Conservation (phyloP, 2,329 filamentous ascomycete genomes). For the Aureobasidium sp. region DNA sequence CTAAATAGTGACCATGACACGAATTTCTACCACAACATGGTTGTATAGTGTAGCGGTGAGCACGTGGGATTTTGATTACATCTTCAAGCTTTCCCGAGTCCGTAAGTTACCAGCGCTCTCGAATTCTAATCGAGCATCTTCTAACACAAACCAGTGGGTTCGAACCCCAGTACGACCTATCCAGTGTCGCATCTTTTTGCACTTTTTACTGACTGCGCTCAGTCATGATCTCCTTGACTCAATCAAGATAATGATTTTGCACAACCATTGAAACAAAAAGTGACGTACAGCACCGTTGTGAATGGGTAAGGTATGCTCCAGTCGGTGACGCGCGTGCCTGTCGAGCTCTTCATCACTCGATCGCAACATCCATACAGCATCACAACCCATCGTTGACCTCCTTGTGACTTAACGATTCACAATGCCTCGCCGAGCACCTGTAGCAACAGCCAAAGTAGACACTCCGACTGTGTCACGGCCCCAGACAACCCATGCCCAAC, state of each 20-base stretch:
- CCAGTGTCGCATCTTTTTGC: background rate
- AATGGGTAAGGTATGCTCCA: background rate
- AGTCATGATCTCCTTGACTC: background rate
- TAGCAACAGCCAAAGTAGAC: background rate
- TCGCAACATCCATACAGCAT: background rate
- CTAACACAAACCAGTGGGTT: constrained; percentile 1
- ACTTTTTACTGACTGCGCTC: background rate
- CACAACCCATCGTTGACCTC: background rate
- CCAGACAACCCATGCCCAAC: constrained; percentile 27
- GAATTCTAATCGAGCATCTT: background rate
- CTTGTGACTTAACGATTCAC: background rate
- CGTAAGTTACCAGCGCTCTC: background rate
- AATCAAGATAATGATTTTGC: background rate
- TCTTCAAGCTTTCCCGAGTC: constrained; percentile 1
- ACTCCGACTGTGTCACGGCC: constrained; percentile 10
- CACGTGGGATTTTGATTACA: constrained; percentile 21
- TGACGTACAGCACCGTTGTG: background rate
- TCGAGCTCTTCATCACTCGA: background rate
- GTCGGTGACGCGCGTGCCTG: background rate
- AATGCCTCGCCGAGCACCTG: constrained; percentile 11
- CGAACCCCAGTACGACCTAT: constrained; percentile 15
- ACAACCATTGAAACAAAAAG: background rate
- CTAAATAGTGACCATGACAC: background rate
- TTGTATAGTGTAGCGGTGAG: constrained; percentile 21
- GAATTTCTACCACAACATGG: background rate